phyloP scores from a whole-genome alignment of 192 early-diverging fungal species.

The Chytriomyces confervae region DNA sequence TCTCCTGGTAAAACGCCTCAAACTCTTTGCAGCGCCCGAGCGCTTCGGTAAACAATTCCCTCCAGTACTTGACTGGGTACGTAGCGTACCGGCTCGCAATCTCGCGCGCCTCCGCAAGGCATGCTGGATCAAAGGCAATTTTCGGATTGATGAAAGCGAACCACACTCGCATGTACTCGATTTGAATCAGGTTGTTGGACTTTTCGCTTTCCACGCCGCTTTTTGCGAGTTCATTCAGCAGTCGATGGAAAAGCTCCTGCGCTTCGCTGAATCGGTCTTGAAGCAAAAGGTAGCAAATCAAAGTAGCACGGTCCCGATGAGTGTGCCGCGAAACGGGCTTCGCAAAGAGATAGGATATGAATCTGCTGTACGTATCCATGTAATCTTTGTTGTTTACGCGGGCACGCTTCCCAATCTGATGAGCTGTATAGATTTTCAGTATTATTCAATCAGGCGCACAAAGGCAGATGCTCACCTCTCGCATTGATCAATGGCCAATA shows the following conservation, averaged over 20 bases:
- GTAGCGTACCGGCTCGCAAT: conserved; percentile 7
- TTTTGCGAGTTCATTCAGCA: background rate
- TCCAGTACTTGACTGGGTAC: conserved; percentile 29
- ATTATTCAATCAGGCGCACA: background rate
- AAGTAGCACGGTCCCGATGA: conserved; percentile 11
- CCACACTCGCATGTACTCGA: conserved; percentile 29
- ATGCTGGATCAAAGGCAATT: background rate
- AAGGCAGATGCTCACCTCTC: conserved; percentile 7
- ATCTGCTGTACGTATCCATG: conserved; percentile 13
- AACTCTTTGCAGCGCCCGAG: conserved; percentile 12
- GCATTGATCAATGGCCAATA: conserved; percentile 37
- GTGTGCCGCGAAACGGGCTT: conserved; percentile 9
- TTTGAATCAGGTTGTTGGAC: background rate
- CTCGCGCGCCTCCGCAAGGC: background rate
- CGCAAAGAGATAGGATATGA: conserved; percentile 18
- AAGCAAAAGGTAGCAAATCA: conserved; percentile 30
- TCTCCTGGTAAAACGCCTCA: conserved; percentile 2
- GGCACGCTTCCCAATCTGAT: conserved; percentile 21
- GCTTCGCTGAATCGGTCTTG: conserved; percentile 32
- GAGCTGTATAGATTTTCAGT: conserved; percentile 3
- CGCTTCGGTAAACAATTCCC: conserved; percentile 15
- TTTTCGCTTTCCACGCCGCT: background rate
- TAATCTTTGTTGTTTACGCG: conserved; percentile 30
- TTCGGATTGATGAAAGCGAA: conserved; percentile 20
- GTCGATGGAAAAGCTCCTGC: background rate